Conservation (phyloP, 2,329 filamentous ascomycete species). For the Plectosphaerella plurivora region DNA sequence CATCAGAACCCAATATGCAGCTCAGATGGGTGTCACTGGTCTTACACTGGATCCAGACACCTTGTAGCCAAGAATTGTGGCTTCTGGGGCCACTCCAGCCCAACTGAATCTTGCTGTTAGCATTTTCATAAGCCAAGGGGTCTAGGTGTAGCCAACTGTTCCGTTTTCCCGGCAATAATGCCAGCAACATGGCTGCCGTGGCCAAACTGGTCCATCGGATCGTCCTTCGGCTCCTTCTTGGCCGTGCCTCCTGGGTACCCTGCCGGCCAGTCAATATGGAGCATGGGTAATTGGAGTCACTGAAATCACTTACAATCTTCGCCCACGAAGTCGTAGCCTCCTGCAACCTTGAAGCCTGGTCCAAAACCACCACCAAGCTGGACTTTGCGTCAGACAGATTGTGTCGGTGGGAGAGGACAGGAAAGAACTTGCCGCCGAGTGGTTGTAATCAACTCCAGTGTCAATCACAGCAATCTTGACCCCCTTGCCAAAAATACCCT, state of each 20-base stretch:
- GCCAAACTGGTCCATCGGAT: slow-evolving; percentile 26
- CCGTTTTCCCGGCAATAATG: slow-evolving; percentile 16
- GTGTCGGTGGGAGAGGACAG: neutral
- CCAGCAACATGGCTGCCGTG: slow-evolving; percentile 32
- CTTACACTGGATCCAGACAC: slow-evolving; percentile 20
- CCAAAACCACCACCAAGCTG: slow-evolving; percentile 11
- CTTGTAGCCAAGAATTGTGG: slow-evolving; percentile 22
- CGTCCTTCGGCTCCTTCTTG: slow-evolving; percentile 24
- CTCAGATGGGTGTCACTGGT: no score
- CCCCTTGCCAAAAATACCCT: slow-evolving; percentile 31
- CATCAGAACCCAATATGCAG: neutral
- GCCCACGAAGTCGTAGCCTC: slow-evolving; percentile 12
- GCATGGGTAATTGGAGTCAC: neutral
- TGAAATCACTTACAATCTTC: slow-evolving; percentile 1
- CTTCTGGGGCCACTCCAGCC: slow-evolving; percentile 21
- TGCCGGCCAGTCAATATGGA: neutral
- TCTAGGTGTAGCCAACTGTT: neutral
- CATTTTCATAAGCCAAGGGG: no score
- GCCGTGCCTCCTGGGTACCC: neutral
- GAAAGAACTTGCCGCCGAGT: slow-evolving; percentile 23
- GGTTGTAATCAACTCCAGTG: slow-evolving; percentile 33
- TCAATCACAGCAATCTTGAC: slow-evolving; percentile 33
- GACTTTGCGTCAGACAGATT: neutral
- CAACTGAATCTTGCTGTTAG: neutral
- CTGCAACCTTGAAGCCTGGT: slow-evolving; percentile 8